Evolutionary conservation across 1,284 basidiomycete species (phyloP), one percentile per base, ranked within the genome.

Genomic region (Sanghuangporus weigelae): DNA sequence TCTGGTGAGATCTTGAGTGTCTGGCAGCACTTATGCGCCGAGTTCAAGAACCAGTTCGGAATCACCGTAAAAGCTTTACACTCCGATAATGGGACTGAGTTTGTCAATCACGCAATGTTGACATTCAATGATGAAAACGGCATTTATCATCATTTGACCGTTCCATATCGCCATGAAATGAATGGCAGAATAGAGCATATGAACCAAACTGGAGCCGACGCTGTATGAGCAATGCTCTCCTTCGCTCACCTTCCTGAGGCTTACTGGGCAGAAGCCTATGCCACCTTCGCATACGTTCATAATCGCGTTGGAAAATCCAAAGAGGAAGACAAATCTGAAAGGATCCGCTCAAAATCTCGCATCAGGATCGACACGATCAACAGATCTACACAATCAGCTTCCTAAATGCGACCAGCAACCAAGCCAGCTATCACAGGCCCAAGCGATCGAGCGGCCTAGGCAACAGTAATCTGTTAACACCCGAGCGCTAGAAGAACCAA

Each of bases 231-330:
- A 1, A 59, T 66, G 50, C 60, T 68, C 2, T 36, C 55, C 7
- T 60, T 62, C 19, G 38, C 66, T 14, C 55, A 63, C 23, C 66
- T 71, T 10, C 60, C 68, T 12, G 35, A 51, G 12, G 60, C 51
- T 2, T 67, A 67, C 49, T 71, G 68, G 69, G 65, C 69, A 2
- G 67, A 69, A 44, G 69, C 69, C 1, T 53, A 53, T 12, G 3
- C 8, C 3, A 35, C 49, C 21, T 60, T 60, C 21, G 36, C 49
- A 2, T 60, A 54, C 38, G 5, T 4, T 12, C 49, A 55, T 23
- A 60, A 60, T 40, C 49, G 59, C 2, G 23, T 23, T 26, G 38
- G 38, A 2, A 38, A 31, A 11, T 39, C 48, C 1, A 39, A 31
- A 6, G 12, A 36, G 8, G 21, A 21, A 4, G 36, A 40, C n/a